Base-by-base conservation (phyloP, 1,284 basidiomycete species). In the Somion occarium region DNA sequence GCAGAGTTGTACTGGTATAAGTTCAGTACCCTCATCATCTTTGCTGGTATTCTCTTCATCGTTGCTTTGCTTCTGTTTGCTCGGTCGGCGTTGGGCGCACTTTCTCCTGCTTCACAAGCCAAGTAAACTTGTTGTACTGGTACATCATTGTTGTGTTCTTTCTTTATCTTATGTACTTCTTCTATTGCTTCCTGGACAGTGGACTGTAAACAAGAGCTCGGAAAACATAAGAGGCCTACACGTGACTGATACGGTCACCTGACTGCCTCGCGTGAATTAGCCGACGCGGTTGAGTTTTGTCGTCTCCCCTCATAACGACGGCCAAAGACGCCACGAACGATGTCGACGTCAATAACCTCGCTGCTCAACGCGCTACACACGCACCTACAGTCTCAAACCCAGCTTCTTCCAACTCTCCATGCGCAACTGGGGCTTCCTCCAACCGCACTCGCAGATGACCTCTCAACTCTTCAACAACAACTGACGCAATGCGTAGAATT, bases 361-460 rank as follows among this genome's bases (percentile, higher is more conserved):
- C 73, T 91, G 7, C 73, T 91, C 5, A 81, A 86, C 63, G 84
- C 85, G n/a, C 67, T 91, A 22, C 88, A 91, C 57, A 78, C 82
- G 11, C 85, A 88, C 62, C 71, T 91, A 2, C 85, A 85, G 64
- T 72, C 82, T 2, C 88, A 91, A 67, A 89, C 86, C 0, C 80
- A 85, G 57, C 71, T 88, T 15, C 70, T 91, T 9, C 89, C 89
- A 4, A 81, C 82, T 3, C 72, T 91, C 3, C 87, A 91, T 60
- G 66, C 69, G 12, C 73, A 75, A 56, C 84, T 91, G 13, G 88
- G 89, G 23, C 73, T 91, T 15, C 85, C 88, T 19, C 67, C 79
- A 22, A 81, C 81, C 2, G 84, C 88, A 0, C 78, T 91, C 37
- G 82, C 86, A 63, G 85, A 89, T 61, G 88, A 91, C 51, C 74